Conservation (phyloP, 352 stramenopile species). For the Pythium myriotylum region DNA sequence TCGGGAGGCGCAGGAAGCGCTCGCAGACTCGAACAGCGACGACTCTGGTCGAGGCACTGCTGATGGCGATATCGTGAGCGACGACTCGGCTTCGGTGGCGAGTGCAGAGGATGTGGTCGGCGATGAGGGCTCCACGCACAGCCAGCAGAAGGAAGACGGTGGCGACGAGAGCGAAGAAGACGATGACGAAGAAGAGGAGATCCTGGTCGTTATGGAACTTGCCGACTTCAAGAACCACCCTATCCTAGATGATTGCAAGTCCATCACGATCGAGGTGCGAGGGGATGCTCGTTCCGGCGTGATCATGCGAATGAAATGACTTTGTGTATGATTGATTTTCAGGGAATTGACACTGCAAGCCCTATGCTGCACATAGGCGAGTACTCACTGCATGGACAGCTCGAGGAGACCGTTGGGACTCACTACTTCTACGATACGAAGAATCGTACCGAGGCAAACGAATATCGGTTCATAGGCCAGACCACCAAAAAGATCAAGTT, state of each 20-base stretch:
- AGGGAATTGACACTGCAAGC: conserved; percentile 73
- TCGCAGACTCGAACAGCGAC: neutral
- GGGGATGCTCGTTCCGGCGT: neutral
- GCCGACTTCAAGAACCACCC: conserved; percentile 84
- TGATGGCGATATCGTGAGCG: conserved; percentile 14
- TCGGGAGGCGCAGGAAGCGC: too few species aligned
- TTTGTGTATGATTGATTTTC: neutral
- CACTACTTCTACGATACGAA: conserved; percentile 81
- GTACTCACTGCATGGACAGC: conserved; percentile 63
- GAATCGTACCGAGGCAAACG: conserved; percentile 37
- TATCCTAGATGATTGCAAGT: conserved; percentile 70
- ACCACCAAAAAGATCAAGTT: conserved; percentile 83
- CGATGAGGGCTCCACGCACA: neutral
- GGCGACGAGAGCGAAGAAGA: conserved; percentile 15
- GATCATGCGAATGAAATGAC: too few species aligned
- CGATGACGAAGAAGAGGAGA: conserved; percentile 60
- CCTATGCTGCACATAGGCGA: conserved; percentile 72
- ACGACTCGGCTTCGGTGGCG: neutral
- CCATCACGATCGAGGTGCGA: conserved; percentile 62
- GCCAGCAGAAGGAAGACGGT: neutral
- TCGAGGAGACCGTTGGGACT: conserved; percentile 80
- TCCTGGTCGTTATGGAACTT: conserved; percentile 73
- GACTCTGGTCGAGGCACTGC: too few species aligned
- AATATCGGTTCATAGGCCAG: conserved; percentile 65
- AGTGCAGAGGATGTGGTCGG: neutral